These are phyloP conservation scores for Trichoderma virens DNA, from an alignment of 495 filamentous ascomycete genomes.

Conservation along the genomic window DNA sequence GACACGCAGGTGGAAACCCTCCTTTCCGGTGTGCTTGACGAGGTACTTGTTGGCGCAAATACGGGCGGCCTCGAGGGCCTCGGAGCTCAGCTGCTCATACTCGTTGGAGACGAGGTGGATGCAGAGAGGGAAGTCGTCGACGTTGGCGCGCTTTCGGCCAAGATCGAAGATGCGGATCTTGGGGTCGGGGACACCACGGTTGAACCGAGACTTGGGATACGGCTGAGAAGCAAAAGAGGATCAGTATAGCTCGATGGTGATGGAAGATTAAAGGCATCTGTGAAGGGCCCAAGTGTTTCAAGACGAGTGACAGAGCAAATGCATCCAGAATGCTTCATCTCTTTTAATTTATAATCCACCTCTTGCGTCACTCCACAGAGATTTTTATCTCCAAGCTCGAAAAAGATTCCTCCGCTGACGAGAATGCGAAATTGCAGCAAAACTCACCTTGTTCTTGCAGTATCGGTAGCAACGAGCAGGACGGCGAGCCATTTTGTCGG, in stretches of 20 bases:
- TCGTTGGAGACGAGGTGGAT: conserved; percentile 99
- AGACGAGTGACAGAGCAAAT: not conserved
- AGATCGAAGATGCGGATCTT: conserved; percentile 99
- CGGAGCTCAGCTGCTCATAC: conserved; percentile 96
- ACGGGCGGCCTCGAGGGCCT: conserved; percentile 97
- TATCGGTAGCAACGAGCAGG: conserved; percentile 99
- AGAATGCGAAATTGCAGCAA: not conserved
- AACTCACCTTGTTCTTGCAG: conserved; percentile 99
- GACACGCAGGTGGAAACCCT: conserved; percentile 97
- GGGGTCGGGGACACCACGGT: conserved; percentile 99
- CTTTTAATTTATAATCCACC: conserved; percentile 4
- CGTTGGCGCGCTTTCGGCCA: conserved; percentile 94
- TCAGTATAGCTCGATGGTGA: conserved; percentile 20
- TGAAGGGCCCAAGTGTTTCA: not conserved
- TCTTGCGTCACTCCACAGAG: conserved; percentile 7
- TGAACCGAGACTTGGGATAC: conserved; percentile 99
- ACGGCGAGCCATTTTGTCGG: conserved; percentile 92
- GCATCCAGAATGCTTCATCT: not conserved
- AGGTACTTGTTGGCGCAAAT: conserved; percentile 99
- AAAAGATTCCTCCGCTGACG: not conserved
- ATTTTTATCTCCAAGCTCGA: not conserved
- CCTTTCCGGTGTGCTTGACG: conserved; percentile 95
- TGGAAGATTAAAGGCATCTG: not conserved
- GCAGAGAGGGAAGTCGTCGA: conserved; percentile 97
- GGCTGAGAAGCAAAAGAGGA: conserved; percentile 51